A percentile compares a stretch with the other conserved stretches of the same genome.
These are phyloP conservation scores for Nicotiana tomentosiformis DNA, from an alignment of 257 asterid species.

Conservation along the genomic window DNA sequence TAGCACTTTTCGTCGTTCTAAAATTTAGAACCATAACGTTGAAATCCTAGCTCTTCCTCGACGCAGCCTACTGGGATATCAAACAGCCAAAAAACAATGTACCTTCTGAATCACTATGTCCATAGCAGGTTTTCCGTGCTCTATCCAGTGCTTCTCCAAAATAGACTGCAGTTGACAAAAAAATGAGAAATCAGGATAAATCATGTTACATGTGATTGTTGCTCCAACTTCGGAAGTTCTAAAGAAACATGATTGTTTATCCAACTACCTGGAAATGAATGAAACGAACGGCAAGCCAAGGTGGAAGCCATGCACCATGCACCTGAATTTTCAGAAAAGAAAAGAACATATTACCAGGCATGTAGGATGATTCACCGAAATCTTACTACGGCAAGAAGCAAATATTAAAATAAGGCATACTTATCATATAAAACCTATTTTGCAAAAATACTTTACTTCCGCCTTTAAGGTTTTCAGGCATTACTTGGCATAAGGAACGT, in stretches of 20 bases:
- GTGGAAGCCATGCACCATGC: constrained; percentile 90
- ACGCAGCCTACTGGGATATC: background rate
- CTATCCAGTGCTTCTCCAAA: constrained; percentile 66
- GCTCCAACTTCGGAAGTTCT: background rate
- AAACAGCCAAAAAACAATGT: constrained; percentile 16
- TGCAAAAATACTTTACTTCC: background rate
- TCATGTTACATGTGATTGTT: background rate
- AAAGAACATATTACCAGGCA: background rate
- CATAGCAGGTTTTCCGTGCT: constrained; percentile 74
- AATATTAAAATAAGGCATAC: background rate
- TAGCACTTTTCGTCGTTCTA: too few species aligned
- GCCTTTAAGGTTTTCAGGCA: background rate
- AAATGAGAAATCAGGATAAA: constrained; percentile 1
- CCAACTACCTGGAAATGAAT: constrained; percentile 43
- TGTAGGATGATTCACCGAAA: background rate
- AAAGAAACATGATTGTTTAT: background rate
- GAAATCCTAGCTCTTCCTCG: too few species aligned
- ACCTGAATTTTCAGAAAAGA: constrained; percentile 32
- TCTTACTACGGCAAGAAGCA: background rate
- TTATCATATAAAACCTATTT: background rate
- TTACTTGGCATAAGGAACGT: background rate
- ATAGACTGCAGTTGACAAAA: constrained; percentile 34
- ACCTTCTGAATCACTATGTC: constrained; percentile 59
- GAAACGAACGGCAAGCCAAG: constrained; percentile 63
- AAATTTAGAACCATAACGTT: too few species aligned